Evolutionary conservation across 2,329 filamentous ascomycete species (phyloP), one percentile per base, ranked within the genome.

Genomic region (Verticillium zaregamsianum): DNA sequence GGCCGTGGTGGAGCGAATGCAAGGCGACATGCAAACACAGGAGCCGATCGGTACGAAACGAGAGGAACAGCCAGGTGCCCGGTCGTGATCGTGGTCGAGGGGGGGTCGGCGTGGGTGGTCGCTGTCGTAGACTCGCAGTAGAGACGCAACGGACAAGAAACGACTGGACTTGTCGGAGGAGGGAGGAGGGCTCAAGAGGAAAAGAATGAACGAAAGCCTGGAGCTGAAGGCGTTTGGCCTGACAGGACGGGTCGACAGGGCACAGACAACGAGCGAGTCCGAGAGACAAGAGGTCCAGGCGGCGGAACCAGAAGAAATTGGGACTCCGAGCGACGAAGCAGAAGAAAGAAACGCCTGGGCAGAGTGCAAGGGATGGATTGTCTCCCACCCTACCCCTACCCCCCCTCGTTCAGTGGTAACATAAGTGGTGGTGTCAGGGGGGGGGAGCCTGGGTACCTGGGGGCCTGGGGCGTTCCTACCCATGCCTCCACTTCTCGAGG

Each of bases 261-360:
- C 45, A 52, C 45, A 52, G 45, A 52, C 45, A 23, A 5, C 11
- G 45, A 52, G 45, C 45, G 45, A 52, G 45, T 12, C n/a, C 45
- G 45, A 23, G 20, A 12, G 20, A 58, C 33, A 40, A 58, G 25
- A 58, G 57, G 57, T 15, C 37, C 57, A 57, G 55, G 33, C 15
- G 31, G 57, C 45, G 37, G 57, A 58, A 58, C 37, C 57, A 39
- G 37, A 52, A 58, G 57, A 58, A 58, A 58, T 58, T 58, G 32
- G 45, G 57, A 58, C 28, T 39, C 57, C 57, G 37, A 58, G 57
- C 57, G 57, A 45, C 57, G 57, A 58, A 40, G 57, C 57, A 58
- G 37, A 58, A 58, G 57, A 58, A 58, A 49, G 57, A 33, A 45
- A 40, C 35, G 56, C 56, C 35, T 12, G 56, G 56, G 25, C 35